phyloP scores from a whole-genome alignment of 306 rosid genomes.

The Amphicarpaea edgeworthii region DNA sequence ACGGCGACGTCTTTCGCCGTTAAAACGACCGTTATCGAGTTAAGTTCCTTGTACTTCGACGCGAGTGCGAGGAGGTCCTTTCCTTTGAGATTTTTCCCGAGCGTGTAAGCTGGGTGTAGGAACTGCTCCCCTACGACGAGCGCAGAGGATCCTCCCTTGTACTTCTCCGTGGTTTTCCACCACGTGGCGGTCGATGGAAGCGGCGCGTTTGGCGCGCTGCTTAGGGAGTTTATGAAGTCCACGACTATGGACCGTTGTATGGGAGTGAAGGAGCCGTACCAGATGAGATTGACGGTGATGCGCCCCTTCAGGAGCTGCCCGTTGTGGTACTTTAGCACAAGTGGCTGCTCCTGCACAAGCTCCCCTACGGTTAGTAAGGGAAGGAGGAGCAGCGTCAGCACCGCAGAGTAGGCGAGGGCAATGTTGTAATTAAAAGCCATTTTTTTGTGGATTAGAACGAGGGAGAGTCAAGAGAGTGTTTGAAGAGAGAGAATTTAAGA shows the following conservation, averaged over 20 bases:
- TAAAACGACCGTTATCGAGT: constrained; percentile 67
- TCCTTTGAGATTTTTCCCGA: constrained; percentile 64
- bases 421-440: constrained; percentile 51
- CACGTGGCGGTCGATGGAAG: constrained; percentile 70
- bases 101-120: constrained; percentile 64
- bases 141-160: constrained; percentile 69
- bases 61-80: constrained; percentile 63
- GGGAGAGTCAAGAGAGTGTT: background rate
- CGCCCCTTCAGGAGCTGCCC: constrained; percentile 83
- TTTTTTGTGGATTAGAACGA: background rate
- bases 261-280: constrained; percentile 86
- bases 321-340: constrained; percentile 81
- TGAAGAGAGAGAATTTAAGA: too few species aligned
- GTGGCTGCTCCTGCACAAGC: constrained; percentile 72
- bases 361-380: constrained; percentile 48
- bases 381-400: background rate
- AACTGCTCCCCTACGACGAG: constrained; percentile 71
- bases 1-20: constrained; percentile 83
- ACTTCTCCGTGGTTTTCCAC: constrained; percentile 88
- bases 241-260: constrained; percentile 79
- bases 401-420: constrained; percentile 43
- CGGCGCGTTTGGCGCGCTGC: background rate
- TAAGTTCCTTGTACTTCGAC: constrained; percentile 47
- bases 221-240: constrained; percentile 76
- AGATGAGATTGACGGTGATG: constrained; percentile 77